phyloP scores from a whole-genome alignment of 306 rosid genomes.

The Sicyos edulis region DNA sequence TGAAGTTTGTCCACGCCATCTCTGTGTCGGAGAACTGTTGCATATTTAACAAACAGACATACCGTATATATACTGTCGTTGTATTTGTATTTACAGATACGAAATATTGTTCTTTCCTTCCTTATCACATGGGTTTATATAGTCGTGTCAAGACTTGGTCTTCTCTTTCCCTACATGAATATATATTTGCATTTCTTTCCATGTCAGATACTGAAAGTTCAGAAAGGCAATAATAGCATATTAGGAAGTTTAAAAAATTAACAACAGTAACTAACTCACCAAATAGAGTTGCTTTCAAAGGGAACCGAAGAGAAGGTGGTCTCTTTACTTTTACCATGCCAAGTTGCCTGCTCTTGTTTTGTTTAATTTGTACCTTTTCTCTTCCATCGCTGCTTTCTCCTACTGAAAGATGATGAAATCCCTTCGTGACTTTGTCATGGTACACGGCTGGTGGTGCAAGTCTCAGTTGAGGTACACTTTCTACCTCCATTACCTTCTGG shows the following conservation, averaged over 20 bases:
- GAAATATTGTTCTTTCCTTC: no score
- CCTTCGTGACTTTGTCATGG: conserved; percentile 80
- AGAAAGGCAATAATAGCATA: conserved; percentile 10
- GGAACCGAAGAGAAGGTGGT: conserved; percentile 63
- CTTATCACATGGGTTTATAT: not conserved
- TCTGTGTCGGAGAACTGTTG: not conserved
- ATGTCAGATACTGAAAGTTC: conserved; percentile 22
- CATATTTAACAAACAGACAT: not conserved
- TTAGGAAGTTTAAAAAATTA: not conserved
- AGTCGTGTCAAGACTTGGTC: conserved; percentile 4
- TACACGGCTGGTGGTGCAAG: conserved; percentile 91
- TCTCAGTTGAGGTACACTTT: conserved; percentile 69
- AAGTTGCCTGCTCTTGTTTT: conserved; percentile 45
- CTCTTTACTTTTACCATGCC: conserved; percentile 73
- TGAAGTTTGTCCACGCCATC: no score
- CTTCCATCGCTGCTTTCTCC: conserved; percentile 61
- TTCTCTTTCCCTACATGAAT: conserved; percentile 16
- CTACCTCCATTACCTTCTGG: conserved; percentile 67
- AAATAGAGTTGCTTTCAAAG: conserved; percentile 67
- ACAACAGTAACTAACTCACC: conserved; percentile 39
- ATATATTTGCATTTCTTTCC: not conserved
- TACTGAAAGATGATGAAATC: conserved; percentile 35
- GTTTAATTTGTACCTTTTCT: conserved; percentile 35
- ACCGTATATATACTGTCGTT: not conserved
- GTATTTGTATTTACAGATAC: conserved; percentile 3